A percentile compares a stretch with the other conserved stretches of the same genome.
These are phyloP conservation scores for Euphorbia corollata DNA, from an alignment of 441 rosid species.

Conservation along the genomic window DNA sequence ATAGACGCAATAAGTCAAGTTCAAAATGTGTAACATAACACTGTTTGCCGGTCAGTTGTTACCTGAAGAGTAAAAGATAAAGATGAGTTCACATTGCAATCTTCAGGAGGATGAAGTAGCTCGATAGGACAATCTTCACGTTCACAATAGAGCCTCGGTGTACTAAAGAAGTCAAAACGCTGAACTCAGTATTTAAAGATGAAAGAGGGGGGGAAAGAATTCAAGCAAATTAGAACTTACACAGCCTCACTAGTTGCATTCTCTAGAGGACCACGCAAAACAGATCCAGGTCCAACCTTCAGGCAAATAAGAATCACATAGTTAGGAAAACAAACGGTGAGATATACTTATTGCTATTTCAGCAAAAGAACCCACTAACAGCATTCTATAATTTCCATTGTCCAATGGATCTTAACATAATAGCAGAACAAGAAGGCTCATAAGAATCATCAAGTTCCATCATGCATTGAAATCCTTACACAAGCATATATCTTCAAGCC, in stretches of 20 bases:
- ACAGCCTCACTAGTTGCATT: constrained; percentile 74
- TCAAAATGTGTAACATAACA: constrained; percentile 17
- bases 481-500: not conserved
- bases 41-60: constrained; percentile 20
- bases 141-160: constrained; percentile 80
- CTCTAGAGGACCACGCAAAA: constrained; percentile 82
- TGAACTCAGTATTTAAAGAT: constrained; percentile 13
- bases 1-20: constrained; percentile 20
- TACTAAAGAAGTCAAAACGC: constrained; percentile 37
- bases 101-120: constrained; percentile 92
- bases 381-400: not conserved
- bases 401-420: constrained; percentile 4
- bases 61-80: constrained; percentile 98
- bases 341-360: constrained; percentile 2
- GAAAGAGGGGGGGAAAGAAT: constrained; percentile 5
- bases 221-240: constrained; percentile 49
- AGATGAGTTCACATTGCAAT: constrained; percentile 97
- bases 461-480: not conserved
- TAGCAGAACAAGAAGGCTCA: constrained; percentile 2
- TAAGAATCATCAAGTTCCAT: not conserved
- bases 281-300: constrained; percentile 91
- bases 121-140: constrained; percentile 77
- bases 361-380: constrained; percentile 4
- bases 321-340: constrained; percentile 3
- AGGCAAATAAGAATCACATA: constrained; percentile 20